phyloP scores from a whole-genome alignment of 2,329 filamentous ascomycete genomes.

The Paraphaeosphaeria sporulosa region DNA sequence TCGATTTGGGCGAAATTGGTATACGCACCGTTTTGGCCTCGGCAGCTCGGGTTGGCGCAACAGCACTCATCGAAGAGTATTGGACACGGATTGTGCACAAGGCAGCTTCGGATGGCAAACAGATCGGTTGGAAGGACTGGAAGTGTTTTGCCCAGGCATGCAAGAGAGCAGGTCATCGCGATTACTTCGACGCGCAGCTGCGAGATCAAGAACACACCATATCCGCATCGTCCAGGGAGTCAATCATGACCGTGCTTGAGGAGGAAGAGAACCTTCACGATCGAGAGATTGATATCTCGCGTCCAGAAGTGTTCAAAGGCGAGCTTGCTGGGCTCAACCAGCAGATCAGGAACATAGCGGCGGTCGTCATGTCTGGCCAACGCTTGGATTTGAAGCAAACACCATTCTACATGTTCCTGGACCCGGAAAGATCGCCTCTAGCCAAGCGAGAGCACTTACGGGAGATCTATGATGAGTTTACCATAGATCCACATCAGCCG shows the following conservation, averaged over 20 bases:
- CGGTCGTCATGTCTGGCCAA: constrained; percentile 41
- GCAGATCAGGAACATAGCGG: constrained; percentile 37
- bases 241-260: constrained; percentile 14
- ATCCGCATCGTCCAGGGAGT: constrained; percentile 19
- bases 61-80: constrained; percentile 34
- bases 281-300: constrained; percentile 22
- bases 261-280: constrained; percentile 14
- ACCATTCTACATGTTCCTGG: constrained; percentile 48
- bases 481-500: constrained; percentile 49
- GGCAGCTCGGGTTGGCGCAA: constrained; percentile 36
- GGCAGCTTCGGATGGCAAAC: constrained; percentile 30
- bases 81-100: constrained; percentile 37
- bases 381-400: constrained; percentile 46
- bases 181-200: constrained; percentile 38
- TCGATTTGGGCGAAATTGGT: constrained; percentile 32
- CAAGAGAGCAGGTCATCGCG: constrained; percentile 25
- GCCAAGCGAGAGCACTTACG: constrained; percentile 40
- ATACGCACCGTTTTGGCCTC: constrained; percentile 35
- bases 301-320: constrained; percentile 22
- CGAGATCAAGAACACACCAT: constrained; percentile 34
- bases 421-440: constrained; percentile 30
- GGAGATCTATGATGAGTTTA: constrained; percentile 54
- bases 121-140: constrained; percentile 42
- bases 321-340: constrained; percentile 31
- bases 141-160: constrained; percentile 42